Percentiles rank a stretch among this genome's conserved stretches.
Evolutionary conservation across 371 early-diverging fungal genomes (phyloP).

Genomic region (Apophysomyces elegans): DNA sequence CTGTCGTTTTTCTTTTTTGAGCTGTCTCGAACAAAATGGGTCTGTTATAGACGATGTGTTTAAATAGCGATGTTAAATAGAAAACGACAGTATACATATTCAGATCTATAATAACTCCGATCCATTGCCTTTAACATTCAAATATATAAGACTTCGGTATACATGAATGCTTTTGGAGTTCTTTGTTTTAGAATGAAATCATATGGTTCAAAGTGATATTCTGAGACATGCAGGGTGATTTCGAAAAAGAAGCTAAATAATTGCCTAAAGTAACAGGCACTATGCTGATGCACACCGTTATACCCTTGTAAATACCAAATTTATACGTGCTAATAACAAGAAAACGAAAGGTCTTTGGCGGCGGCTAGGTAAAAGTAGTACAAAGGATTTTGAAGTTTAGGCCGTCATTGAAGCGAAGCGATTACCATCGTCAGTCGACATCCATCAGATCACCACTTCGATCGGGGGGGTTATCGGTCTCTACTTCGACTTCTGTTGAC

Average conservation of each 20-base stretch:
- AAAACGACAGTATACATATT: no score
- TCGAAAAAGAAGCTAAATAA: no score
- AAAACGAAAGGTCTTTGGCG: background rate
- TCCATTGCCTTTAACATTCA: no score
- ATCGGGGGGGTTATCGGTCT: slow-evolving; percentile 23
- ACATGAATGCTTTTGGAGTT: no score
- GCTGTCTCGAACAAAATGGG: background rate
- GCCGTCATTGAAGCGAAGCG: background rate
- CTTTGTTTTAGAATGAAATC: no score
- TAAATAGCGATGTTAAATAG: no score
- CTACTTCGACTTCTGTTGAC: slow-evolving; percentile 39
- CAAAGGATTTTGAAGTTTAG: background rate
- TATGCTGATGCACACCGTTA: background rate
- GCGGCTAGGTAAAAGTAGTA: background rate
- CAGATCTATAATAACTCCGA: no score
- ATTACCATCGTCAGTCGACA: slow-evolving; percentile 26
- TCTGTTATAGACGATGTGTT: no score
- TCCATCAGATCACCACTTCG: slow-evolving; percentile 37
- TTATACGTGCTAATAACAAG: slow-evolving; percentile 2
- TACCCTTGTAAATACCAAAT: background rate
- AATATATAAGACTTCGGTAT: no score
- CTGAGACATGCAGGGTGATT: no score
- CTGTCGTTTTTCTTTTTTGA: background rate
- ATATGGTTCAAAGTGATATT: no score
- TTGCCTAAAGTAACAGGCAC: no score